Percentiles rank a stretch among this genome's conserved stretches.
These are phyloP conservation scores for Aspergillus japonicus DNA, from an alignment of 2,329 filamentous ascomycete genomes.

Conservation along the genomic window DNA sequence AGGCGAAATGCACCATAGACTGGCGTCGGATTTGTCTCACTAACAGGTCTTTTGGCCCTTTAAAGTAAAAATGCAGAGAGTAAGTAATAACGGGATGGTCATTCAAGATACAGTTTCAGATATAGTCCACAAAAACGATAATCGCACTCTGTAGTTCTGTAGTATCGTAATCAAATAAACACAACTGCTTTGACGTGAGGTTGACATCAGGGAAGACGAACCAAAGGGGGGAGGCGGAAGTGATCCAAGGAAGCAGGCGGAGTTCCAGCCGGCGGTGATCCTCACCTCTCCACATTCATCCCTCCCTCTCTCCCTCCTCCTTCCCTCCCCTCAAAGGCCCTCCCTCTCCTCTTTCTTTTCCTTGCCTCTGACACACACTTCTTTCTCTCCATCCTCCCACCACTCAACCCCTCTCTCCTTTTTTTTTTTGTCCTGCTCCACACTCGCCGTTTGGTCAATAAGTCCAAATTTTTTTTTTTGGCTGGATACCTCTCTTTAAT, in stretches of 20 bases:
- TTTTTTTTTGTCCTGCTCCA: neutral
- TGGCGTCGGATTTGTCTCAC: neutral
- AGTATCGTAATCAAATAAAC: neutral
- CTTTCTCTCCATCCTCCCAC: neutral
- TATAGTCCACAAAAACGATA: too few species aligned
- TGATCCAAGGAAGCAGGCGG: conserved; percentile 10
- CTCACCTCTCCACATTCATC: conserved; percentile 2
- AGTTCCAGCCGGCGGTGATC: conserved; percentile 13
- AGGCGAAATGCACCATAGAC: neutral
- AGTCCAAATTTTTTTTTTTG: neutral
- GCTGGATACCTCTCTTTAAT: neutral
- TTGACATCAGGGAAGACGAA: neutral
- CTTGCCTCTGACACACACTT: neutral
- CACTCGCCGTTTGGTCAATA: neutral
- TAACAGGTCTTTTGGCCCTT: neutral
- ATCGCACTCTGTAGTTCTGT: neutral
- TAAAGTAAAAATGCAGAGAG: too few species aligned
- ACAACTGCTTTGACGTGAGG: neutral
- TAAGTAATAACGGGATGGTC: too few species aligned
- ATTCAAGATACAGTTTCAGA: too few species aligned
- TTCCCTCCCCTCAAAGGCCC: neutral
- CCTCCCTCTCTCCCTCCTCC: conserved; percentile 3
- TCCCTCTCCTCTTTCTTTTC: neutral
- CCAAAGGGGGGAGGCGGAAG: conserved; percentile 1
- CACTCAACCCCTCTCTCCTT: neutral